Percentiles rank a stretch among this genome's conserved stretches.
phyloP scores from a whole-genome alignment of 176 grass and related monocot species.

The Zea mays region DNA sequence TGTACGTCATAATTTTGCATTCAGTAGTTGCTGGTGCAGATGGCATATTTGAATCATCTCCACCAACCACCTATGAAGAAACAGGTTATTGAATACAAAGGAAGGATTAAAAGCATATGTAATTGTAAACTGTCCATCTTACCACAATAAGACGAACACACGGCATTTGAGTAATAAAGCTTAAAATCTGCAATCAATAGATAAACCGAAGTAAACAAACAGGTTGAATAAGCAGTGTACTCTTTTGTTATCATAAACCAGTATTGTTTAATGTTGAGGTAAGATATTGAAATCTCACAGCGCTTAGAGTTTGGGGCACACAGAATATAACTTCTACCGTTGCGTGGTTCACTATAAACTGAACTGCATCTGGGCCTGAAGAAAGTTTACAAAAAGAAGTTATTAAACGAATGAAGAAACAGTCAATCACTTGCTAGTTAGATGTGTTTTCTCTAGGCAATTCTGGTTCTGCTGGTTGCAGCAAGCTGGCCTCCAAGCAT shows the following conservation, averaged over 20 bases:
- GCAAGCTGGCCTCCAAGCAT: too few relatives aligned
- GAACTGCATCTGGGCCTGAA: conserved; percentile 94
- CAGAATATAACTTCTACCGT: conserved; percentile 87
- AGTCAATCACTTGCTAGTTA: not conserved
- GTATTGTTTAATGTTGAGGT: not conserved
- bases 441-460: too few relatives aligned
- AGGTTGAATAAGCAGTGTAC: not conserved
- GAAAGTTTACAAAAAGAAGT: conserved; percentile 33
- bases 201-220: conserved; percentile 25
- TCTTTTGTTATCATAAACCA: not conserved
- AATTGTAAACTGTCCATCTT: conserved; percentile 33
- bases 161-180: conserved; percentile 74
- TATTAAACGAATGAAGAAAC: conserved; percentile 24
- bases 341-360: conserved; percentile 94
- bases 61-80: conserved; percentile 73
- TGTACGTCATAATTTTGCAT: conserved; percentile 68
- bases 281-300: conserved; percentile 60
- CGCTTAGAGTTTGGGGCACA: conserved; percentile 79
- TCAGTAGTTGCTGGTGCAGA: conserved; percentile 44
- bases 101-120: not conserved
- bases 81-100: conserved; percentile 12
- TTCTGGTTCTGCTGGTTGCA: too few relatives aligned
- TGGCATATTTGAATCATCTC: conserved; percentile 60
- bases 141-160: conserved; percentile 87
- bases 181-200: conserved; percentile 69